These are phyloP conservation scores for Paramyrothecium sp. DNA, from an alignment of 2,329 filamentous ascomycete genomes.

Conservation along the genomic window DNA sequence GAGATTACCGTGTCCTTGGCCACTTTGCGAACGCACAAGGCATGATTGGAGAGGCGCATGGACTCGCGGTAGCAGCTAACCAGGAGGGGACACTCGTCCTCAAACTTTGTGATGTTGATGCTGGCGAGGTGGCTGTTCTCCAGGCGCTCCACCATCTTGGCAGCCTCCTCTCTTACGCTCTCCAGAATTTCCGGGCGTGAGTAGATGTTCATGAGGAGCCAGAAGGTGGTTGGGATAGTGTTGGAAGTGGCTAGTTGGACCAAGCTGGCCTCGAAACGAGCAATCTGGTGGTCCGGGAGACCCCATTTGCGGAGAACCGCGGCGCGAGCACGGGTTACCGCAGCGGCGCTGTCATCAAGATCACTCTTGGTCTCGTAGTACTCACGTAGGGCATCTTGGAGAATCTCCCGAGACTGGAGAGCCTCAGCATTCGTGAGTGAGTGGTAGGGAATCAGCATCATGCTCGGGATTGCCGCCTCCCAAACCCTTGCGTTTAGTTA, in stretches of 20 bases:
- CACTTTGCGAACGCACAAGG: conserved; percentile 37
- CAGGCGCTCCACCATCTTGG: conserved; percentile 1
- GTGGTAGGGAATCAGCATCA: conserved; percentile 27
- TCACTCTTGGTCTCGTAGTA: conserved; percentile 29
- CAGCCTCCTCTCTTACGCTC: conserved; percentile 14
- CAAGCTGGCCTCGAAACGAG: conserved; percentile 26
- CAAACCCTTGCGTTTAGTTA: conserved; percentile 10
- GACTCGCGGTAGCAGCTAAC: conserved; percentile 43
- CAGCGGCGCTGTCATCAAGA: conserved; percentile 20
- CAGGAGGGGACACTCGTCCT: conserved; percentile 38
- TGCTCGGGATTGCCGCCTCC: conserved; percentile 18
- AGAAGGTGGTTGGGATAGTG: conserved; percentile 35
- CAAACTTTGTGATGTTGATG: conserved; percentile 35
- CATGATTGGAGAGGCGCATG: conserved; percentile 37
- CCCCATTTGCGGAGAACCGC: conserved; percentile 22
- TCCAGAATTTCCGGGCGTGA: conserved; percentile 21
- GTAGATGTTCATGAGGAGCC: conserved; percentile 29
- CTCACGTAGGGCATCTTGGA: conserved; percentile 22
- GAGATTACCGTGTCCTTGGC: conserved; percentile 35
- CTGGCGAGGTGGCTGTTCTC: conserved; percentile 9
- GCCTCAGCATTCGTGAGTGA: conserved; percentile 26
- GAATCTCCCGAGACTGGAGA: conserved; percentile 19
- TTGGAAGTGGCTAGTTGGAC: conserved; percentile 28
- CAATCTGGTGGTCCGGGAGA: conserved; percentile 23
- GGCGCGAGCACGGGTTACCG: conserved; percentile 25